Base-by-base conservation (phyloP, 768 basidiomycete genomes). In the Trametes elegans region DNA sequence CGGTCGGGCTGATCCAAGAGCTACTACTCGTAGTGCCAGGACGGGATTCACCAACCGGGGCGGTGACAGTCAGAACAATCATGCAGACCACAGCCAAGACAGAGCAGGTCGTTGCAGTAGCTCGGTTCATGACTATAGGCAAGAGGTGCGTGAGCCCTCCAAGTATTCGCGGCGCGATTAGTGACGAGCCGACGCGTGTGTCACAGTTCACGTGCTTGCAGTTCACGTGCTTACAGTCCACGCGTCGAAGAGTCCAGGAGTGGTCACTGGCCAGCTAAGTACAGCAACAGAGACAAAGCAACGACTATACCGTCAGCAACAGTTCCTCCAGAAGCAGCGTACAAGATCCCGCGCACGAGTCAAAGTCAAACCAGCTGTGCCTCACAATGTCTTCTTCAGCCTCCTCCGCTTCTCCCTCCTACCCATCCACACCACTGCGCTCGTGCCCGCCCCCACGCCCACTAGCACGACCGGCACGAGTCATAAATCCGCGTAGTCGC, bases 401-500 rank as follows among this genome's bases (percentile, higher is more conserved):
- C 36, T 38, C 29, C 31, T 49, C 48, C 35, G 7, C 39, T 28
- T 35, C 40, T 31, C 23, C 41, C 31, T 43, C 40, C 40, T 11
- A 7, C 40, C 29, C 3, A 41, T 23, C 41, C 29, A 38, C 28
- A 28, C 48, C 55, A 50, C 27, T 21, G 27, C 26, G 9, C 32
- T 29, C 7, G 23, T 23, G 4, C 48, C 48, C 2, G 13, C 48
- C 0, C 7, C 35, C 7, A 44, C 43, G 21, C 48, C 36, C 8
- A 27, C 26, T 13, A 45, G 18, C 26, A 45, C 49, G 16, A 28
- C 28, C 9, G 32, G 8, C 26, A 46, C 43, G 19, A 56, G 54
- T 61, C 57, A 61, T 49, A 64, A 56, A 21, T 60, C 62, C 14
- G 27, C 45, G 40, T 29, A 14, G 24, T 53, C 53, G 13, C 54